phyloP scores from a whole-genome alignment of 1,139 yeast species.

The Kodamaea ohmeri region DNA sequence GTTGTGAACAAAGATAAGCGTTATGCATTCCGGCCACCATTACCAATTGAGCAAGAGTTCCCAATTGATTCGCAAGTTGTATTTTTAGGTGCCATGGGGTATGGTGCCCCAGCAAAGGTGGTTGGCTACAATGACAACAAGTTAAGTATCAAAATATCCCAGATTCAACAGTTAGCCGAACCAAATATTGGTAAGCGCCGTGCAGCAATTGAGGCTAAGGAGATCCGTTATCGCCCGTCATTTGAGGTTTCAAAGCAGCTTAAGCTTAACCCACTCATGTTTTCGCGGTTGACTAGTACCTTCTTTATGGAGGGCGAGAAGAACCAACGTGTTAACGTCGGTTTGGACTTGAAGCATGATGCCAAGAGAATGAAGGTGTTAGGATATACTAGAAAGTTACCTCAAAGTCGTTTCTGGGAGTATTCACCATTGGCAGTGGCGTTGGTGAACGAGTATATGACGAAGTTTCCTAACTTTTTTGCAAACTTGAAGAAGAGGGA shows the following conservation, averaged over 20 bases:
- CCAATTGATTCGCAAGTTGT: slow-evolving; percentile 72
- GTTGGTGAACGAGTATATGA: slow-evolving; percentile 59
- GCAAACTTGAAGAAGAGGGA: slow-evolving; percentile 30
- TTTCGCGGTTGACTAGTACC: slow-evolving; percentile 76
- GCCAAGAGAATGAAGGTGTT: slow-evolving; percentile 76
- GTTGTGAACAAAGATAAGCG: slow-evolving; percentile 75
- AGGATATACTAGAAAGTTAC: slow-evolving; percentile 69
- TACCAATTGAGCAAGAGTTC: slow-evolving; percentile 78
- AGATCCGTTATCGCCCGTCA: slow-evolving; percentile 63
- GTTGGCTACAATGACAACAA: slow-evolving; percentile 59
- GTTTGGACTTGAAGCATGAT: slow-evolving; percentile 83
- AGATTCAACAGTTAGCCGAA: slow-evolving; percentile 51
- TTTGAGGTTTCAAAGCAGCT: slow-evolving; percentile 62
- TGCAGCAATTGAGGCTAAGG: slow-evolving; percentile 53
- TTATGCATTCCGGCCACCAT: slow-evolving; percentile 67
- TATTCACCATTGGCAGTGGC: slow-evolving; percentile 73
- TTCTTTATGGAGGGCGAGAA: slow-evolving; percentile 57
- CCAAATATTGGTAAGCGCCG: slow-evolving; percentile 63
- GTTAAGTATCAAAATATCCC: slow-evolving; percentile 51
- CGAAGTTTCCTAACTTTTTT: slow-evolving; percentile 62
- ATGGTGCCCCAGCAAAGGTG: slow-evolving; percentile 80
- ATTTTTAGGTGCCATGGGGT: slow-evolving; percentile 85
- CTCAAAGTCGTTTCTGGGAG: slow-evolving; percentile 71
- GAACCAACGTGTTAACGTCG: slow-evolving; percentile 62
- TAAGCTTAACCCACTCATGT: slow-evolving; percentile 57